Evolutionary conservation across 257 asterid genomes (phyloP), one percentile per base, ranked within the genome.

Genomic region (Solanum chilense): DNA sequence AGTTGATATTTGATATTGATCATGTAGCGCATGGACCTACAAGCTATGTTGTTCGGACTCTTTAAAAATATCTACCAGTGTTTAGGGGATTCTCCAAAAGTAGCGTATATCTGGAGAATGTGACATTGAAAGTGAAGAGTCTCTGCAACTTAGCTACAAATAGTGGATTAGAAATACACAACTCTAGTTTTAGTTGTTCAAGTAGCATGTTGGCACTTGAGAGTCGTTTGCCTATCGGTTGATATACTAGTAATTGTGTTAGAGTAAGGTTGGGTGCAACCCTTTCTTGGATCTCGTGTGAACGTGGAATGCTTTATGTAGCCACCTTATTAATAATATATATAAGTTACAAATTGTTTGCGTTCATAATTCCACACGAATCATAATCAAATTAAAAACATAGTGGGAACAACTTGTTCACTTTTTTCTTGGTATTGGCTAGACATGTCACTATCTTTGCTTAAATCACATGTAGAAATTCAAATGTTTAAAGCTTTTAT

Each of bases 371-470:
- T 45, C 4, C 25, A 27, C 23, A 12, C 11, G 37, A 27, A n/a
- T n/a, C 15, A 9, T 27, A 27, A 58, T 78, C 66, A 44, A 44
- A 78, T 45, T 45, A 15, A 25, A 77, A 77, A 78, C 66, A 78
- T 78, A 15, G 41, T 78, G 68, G 85, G 69, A 81, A 49, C 85
- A 47, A 29, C 68, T 80, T 80, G 20, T 29, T 80, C 23, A 76
- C 81, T 20, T 49, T 81, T 49, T 81, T 29, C 45, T 81, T 78
- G 6, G 25, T 78, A 25, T 47, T n/a, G 84, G 84, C 25, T 15
- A 47, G 84, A 80, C 69, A 49, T 81, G 69, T 49, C 85, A 80
- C 44, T 80, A 5, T 80, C 85, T 29, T 74, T 80, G 85, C 16
- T 3, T 1, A 80, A 71, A 45, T 20, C 44, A 29, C 68, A 80